phyloP scores from a whole-genome alignment of 2,329 filamentous ascomycete species.

The Aspergillus viridinutans region DNA sequence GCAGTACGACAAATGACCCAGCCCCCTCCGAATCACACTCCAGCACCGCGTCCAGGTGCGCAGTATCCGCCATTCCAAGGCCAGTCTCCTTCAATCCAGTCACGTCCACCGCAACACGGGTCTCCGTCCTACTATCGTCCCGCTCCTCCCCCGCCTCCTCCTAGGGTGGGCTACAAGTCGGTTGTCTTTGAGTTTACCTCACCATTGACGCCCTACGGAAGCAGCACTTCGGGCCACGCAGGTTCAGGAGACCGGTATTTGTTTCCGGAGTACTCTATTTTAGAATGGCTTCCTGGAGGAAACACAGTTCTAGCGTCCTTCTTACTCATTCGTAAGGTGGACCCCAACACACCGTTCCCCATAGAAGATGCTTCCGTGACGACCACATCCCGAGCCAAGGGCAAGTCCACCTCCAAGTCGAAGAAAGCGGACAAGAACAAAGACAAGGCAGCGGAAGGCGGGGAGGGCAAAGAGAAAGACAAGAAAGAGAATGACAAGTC shows the following conservation, averaged over 20 bases:
- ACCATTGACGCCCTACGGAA: slow-evolving; percentile 39
- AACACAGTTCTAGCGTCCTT: slow-evolving; percentile 47
- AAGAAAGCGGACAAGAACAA: slow-evolving; percentile 35
- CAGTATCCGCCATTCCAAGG: slow-evolving; percentile 29
- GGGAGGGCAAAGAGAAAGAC: slow-evolving; percentile 8
- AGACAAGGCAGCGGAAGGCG: slow-evolving; percentile 13
- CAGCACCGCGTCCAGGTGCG: slow-evolving; percentile 23
- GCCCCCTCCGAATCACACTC: slow-evolving; percentile 18
- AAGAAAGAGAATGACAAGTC: slow-evolving; percentile 7
- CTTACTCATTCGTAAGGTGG: slow-evolving; percentile 42
- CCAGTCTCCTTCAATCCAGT: slow-evolving; percentile 32
- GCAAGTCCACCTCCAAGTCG: slow-evolving; percentile 31
- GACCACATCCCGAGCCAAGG: slow-evolving; percentile 23
- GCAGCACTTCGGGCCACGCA: slow-evolving; percentile 37
- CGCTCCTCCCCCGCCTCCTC: slow-evolving; percentile 28
- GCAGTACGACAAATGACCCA: slow-evolving; percentile 18
- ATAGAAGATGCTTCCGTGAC: slow-evolving; percentile 30
- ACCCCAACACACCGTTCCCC: slow-evolving; percentile 35
- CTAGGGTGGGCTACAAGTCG: slow-evolving; percentile 41
- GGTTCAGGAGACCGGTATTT: slow-evolving; percentile 46
- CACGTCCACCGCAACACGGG: slow-evolving; percentile 32
- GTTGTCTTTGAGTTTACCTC: slow-evolving; percentile 48
- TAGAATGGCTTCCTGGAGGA: slow-evolving; percentile 45
- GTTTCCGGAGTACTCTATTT: slow-evolving; percentile 46
- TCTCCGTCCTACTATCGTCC: slow-evolving; percentile 33